phyloP scores from a whole-genome alignment of 2,329 filamentous ascomycete species.

The Cladobotryum protrusum region DNA sequence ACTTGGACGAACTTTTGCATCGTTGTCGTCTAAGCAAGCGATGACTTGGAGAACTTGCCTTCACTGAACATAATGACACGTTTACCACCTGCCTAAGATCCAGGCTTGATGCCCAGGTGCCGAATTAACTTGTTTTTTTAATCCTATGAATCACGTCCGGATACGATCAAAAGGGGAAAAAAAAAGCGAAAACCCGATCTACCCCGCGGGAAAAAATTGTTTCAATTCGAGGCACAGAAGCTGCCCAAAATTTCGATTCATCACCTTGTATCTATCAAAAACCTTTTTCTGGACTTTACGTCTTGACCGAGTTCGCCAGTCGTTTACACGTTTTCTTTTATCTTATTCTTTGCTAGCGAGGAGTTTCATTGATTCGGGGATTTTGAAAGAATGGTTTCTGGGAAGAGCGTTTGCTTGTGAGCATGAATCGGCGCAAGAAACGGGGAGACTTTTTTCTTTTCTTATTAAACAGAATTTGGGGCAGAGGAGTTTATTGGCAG shows the following conservation, averaged over 20 bases:
- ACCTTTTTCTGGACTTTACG: not conserved
- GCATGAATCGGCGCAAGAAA: slow-evolving; percentile 11
- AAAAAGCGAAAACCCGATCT: not conserved
- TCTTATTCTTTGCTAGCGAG: slow-evolving; percentile 11
- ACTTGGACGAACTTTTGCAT: not conserved
- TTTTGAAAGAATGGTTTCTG: slow-evolving; percentile 5
- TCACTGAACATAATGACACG: slow-evolving; percentile 2
- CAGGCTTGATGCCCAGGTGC: not conserved
- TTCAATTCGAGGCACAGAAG: not conserved
- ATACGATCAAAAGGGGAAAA: not conserved
- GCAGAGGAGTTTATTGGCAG: slow-evolving; percentile 6
- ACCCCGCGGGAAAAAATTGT: slow-evolving; percentile 1
- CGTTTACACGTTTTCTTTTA: not conserved
- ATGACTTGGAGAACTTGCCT: not conserved
- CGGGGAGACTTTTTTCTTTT: slow-evolving; percentile 1
- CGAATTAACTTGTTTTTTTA: not conserved
- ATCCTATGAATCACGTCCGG: not conserved
- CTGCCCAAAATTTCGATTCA: slow-evolving; percentile 9
- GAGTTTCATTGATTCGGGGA: slow-evolving; percentile 10
- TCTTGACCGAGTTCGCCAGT: too few relatives aligned
- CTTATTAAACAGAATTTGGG: slow-evolving; percentile 1
- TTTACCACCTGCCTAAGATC: not conserved
- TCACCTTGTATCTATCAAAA: slow-evolving; percentile 6
- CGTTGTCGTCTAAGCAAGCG: not conserved
- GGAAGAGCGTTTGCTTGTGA: slow-evolving; percentile 8